Percentiles rank a stretch among this genome's conserved stretches.
phyloP scores from a whole-genome alignment of 2,329 filamentous ascomycete species.

The Penicillium capsulatum region DNA sequence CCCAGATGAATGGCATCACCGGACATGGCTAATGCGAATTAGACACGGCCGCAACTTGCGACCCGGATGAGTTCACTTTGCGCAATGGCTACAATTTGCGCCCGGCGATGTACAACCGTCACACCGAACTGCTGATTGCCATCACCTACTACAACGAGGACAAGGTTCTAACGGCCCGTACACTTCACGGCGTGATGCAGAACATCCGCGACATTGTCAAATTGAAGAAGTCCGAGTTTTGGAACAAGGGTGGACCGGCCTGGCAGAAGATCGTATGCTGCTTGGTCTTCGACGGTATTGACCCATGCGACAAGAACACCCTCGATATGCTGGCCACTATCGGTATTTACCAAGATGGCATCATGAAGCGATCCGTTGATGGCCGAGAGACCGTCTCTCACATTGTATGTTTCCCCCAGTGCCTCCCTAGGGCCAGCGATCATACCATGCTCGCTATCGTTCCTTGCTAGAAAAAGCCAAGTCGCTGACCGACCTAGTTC shows the following conservation, averaged over 20 bases:
- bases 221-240: conserved; percentile 96
- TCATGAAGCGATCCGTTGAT: conserved; percentile 96
- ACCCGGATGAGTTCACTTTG: conserved; percentile 95
- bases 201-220: conserved; percentile 98
- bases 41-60: conserved; percentile 93
- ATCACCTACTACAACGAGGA: conserved; percentile 99
- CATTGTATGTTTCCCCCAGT: conserved; percentile 50
- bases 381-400: conserved; percentile 92
- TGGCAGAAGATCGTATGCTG: conserved; percentile 99
- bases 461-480: too few species aligned
- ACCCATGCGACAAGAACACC: conserved; percentile 92
- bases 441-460: too few species aligned
- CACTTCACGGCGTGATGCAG: conserved; percentile 94
- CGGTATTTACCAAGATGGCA: conserved; percentile 93
- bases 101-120: conserved; percentile 96
- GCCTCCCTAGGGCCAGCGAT: too few species aligned
- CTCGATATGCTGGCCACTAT: conserved; percentile 91
- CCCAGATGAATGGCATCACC: background rate
- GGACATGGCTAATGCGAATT: conserved; percentile 2
- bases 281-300: conserved; percentile 93
- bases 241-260: conserved; percentile 95
- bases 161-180: conserved; percentile 85
- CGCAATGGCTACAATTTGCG: conserved; percentile 98
- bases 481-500: conserved; percentile 51
- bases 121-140: conserved; percentile 93